These are phyloP conservation scores for Colletotrichum neosansevieriae DNA, from an alignment of 2,329 filamentous ascomycete species.

Conservation along the genomic window DNA sequence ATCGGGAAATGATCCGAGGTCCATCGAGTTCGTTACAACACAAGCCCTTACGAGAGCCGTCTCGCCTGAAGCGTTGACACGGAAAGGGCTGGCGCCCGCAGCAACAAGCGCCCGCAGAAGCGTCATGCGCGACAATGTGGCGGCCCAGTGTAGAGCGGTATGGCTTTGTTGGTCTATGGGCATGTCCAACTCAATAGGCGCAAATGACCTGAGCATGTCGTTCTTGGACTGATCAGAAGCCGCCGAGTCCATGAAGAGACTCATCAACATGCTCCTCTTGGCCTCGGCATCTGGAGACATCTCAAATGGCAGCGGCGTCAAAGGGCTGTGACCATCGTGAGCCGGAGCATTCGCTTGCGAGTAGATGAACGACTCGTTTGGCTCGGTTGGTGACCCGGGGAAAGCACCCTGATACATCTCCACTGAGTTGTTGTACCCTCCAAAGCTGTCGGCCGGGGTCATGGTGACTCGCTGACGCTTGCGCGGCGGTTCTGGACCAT, in stretches of 20 bases:
- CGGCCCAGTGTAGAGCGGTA: conserved; percentile 95
- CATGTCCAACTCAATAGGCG: conserved; percentile 86
- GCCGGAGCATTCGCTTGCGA: conserved; percentile 56
- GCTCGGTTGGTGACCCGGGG: conserved; percentile 82
- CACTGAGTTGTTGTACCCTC: conserved; percentile 62
- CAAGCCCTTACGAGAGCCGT: conserved; percentile 94
- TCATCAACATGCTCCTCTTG: conserved; percentile 85
- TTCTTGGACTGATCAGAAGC: conserved; percentile 79
- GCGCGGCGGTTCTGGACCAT: conserved; percentile 79
- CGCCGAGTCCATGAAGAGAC: conserved; percentile 82
- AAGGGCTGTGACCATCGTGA: conserved; percentile 65
- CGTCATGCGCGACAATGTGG: conserved; percentile 87
- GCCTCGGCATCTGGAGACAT: conserved; percentile 76
- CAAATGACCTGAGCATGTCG: conserved; percentile 81
- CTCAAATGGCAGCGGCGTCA: conserved; percentile 74
- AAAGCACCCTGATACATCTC: conserved; percentile 62
- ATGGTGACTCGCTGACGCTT: conserved; percentile 77
- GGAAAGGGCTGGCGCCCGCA: conserved; percentile 86
- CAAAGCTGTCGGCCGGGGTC: conserved; percentile 69
- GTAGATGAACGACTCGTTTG: conserved; percentile 83
- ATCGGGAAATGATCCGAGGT: conserved; percentile 90
- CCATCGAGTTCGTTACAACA: conserved; percentile 92
- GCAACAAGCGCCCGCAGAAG: conserved; percentile 84
- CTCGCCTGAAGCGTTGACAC: conserved; percentile 90
- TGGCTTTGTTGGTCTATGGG: conserved; percentile 91